Percentiles rank a stretch among this genome's conserved stretches.
Conservation (phyloP, 116 monocot species). For the Cymodocea nodosa region DNA sequence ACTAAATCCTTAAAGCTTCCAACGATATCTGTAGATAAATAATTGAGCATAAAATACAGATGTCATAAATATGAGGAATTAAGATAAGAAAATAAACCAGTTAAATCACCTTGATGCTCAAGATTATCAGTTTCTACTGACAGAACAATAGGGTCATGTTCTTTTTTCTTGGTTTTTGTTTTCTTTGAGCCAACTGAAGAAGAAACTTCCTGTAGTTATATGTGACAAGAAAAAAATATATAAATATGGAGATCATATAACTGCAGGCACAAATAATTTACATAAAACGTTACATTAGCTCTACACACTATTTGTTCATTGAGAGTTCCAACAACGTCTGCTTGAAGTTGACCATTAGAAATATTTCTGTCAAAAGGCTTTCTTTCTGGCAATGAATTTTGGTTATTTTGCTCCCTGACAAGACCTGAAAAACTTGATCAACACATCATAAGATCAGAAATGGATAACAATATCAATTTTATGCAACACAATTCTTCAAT, state of each 20-base stretch:
- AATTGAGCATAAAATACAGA: slow-evolving; percentile 1
- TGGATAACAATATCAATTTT: background rate
- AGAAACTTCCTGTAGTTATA: slow-evolving; percentile 24
- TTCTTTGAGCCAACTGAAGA: slow-evolving; percentile 44
- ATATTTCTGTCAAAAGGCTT: slow-evolving; percentile 42
- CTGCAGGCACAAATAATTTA: background rate
- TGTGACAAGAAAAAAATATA: slow-evolving; percentile 3
- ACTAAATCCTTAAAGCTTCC: slow-evolving; percentile 57
- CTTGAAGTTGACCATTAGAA: slow-evolving; percentile 17
- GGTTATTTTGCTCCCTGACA: slow-evolving; percentile 25
- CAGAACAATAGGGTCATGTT: slow-evolving; percentile 22
- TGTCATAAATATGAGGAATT: background rate
- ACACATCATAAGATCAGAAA: slow-evolving; percentile 22
- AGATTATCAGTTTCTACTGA: slow-evolving; percentile 27
- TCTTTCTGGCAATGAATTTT: slow-evolving; percentile 30
- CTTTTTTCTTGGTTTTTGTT: slow-evolving; percentile 77
- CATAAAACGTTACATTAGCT: slow-evolving; percentile 24
- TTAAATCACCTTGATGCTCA: slow-evolving; percentile 46
- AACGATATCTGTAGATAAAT: slow-evolving; percentile 26
- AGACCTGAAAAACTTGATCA: slow-evolving; percentile 84
- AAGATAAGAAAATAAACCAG: background rate
- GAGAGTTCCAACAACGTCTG: slow-evolving; percentile 8
- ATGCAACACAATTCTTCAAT: too few species aligned
- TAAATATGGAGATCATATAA: slow-evolving; percentile 1
- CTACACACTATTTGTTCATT: slow-evolving; percentile 21